Evolutionary conservation across 2,329 filamentous ascomycete genomes (phyloP).

Genomic region (Westerdykella aurantiaca): DNA sequence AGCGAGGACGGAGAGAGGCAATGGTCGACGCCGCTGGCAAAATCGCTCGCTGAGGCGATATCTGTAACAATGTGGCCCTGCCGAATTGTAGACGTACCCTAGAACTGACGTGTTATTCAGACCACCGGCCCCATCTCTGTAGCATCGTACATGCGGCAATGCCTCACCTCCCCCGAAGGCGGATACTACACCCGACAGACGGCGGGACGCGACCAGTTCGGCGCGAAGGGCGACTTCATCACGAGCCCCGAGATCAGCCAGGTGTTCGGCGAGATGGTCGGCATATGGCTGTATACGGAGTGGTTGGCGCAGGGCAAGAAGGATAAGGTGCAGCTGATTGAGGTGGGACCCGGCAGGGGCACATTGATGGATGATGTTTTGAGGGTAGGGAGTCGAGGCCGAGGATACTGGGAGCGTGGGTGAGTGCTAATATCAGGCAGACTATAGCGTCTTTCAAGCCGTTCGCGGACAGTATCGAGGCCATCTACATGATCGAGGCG

Average conservation of each 20-base stretch:
- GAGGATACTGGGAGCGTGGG: neutral
- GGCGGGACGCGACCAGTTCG: constrained; percentile 76
- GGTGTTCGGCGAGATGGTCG: constrained; percentile 89
- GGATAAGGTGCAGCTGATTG: constrained; percentile 78
- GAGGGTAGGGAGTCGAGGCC: constrained; percentile 51
- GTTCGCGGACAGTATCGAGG: constrained; percentile 70
- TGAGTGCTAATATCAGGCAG: constrained; percentile 41
- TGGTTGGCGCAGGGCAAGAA: constrained; percentile 85
- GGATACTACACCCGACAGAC: constrained; percentile 85
- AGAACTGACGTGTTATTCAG: constrained; percentile 35
- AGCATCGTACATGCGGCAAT: constrained; percentile 97
- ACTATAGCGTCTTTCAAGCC: constrained; percentile 78
- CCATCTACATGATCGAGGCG: constrained; percentile 94
- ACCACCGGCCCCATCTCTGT: constrained; percentile 86
- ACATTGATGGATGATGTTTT: constrained; percentile 97
- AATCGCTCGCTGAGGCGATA: constrained; percentile 80
- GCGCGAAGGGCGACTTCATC: constrained; percentile 88
- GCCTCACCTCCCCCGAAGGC: constrained; percentile 80
- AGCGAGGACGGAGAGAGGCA: constrained; percentile 41
- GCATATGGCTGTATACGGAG: constrained; percentile 91
- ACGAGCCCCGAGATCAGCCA: constrained; percentile 97
- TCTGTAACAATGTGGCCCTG: constrained; percentile 49
- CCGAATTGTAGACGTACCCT: neutral
- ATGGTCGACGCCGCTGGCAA: constrained; percentile 91
- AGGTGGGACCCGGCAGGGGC: constrained; percentile 88